Percentiles rank a stretch among this genome's conserved stretches.
Evolutionary conservation across 306 rosid genomes (phyloP).

Genomic region (Delonix regia): DNA sequence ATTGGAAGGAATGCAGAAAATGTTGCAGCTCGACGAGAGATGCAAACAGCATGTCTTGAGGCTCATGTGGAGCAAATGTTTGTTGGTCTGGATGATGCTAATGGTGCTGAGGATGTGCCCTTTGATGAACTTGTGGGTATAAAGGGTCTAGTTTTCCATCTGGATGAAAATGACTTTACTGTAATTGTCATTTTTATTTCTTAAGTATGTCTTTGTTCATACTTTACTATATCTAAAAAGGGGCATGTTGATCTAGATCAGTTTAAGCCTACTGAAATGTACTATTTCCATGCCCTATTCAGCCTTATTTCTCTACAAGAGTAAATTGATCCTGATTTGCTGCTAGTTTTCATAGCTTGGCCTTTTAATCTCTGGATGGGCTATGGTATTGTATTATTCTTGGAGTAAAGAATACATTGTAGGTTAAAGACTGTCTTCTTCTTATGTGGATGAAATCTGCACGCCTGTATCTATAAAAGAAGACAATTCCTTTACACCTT

Average conservation of each 20-base stretch:
- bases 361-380: background rate
- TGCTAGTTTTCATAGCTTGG: constrained; percentile 19
- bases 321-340: constrained; percentile 11
- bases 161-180: constrained; percentile 98
- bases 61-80: constrained; percentile 99
- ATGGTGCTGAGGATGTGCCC: constrained; percentile 99
- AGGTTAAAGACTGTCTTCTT: constrained; percentile 7
- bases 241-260: constrained; percentile 27
- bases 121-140: constrained; percentile 99
- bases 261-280: background rate
- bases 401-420: background rate
- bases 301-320: background rate
- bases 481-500: background rate
- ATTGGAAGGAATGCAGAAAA: constrained; percentile 94
- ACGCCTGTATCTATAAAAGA: background rate
- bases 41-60: constrained; percentile 98
- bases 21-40: constrained; percentile 97
- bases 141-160: constrained; percentile 99
- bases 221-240: constrained; percentile 4
- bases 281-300: constrained; percentile 1
- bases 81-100: constrained; percentile 97
- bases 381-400: background rate
- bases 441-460: constrained; percentile 22
- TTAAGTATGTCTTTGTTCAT: background rate
- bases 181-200: constrained; percentile 49